phyloP scores from a whole-genome alignment of 2,329 filamentous ascomycete species.

The Talaromyces sp. region DNA sequence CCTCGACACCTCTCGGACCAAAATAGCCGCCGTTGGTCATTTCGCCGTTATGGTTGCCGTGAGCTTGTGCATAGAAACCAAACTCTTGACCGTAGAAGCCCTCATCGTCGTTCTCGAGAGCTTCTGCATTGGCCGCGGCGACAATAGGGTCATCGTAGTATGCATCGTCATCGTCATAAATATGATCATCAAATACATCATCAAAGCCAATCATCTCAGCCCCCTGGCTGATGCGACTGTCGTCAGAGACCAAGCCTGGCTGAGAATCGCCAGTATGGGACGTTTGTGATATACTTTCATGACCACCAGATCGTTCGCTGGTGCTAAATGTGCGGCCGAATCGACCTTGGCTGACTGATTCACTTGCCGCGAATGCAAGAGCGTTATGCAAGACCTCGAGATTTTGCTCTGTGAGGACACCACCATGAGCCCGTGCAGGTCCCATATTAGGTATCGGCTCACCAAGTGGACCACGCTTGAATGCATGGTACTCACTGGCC shows the following conservation, averaged over 20 bases:
- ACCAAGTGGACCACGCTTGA: constrained; percentile 28
- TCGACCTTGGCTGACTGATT: constrained; percentile 74
- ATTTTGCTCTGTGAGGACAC: constrained; percentile 56
- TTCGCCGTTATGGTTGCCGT: constrained; percentile 55
- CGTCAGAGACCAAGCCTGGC: constrained; percentile 53
- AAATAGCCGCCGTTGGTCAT: constrained; percentile 88
- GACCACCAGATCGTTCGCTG: constrained; percentile 43
- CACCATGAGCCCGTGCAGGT: constrained; percentile 37
- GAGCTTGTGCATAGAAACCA: constrained; percentile 77
- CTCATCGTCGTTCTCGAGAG: constrained; percentile 86
- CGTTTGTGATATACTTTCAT: constrained; percentile 37
- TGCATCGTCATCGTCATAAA: constrained; percentile 66
- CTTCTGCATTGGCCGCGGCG: constrained; percentile 91
- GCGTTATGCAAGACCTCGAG: constrained; percentile 79
- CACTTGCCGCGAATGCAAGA: constrained; percentile 76
- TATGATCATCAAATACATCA: constrained; percentile 51
- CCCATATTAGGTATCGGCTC: constrained; percentile 36
- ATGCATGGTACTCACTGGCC: constrained; percentile 35
- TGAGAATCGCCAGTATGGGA: constrained; percentile 43
- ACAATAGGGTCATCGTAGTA: constrained; percentile 89
- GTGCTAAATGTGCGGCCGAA: constrained; percentile 66
- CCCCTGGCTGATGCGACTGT: constrained; percentile 53
- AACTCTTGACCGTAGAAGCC: constrained; percentile 97
- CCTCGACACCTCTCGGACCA: constrained; percentile 69
- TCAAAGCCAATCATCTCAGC: constrained; percentile 43